Conservation (phyloP, 495 filamentous ascomycete genomes). For the Trichoderma asperelloides region DNA sequence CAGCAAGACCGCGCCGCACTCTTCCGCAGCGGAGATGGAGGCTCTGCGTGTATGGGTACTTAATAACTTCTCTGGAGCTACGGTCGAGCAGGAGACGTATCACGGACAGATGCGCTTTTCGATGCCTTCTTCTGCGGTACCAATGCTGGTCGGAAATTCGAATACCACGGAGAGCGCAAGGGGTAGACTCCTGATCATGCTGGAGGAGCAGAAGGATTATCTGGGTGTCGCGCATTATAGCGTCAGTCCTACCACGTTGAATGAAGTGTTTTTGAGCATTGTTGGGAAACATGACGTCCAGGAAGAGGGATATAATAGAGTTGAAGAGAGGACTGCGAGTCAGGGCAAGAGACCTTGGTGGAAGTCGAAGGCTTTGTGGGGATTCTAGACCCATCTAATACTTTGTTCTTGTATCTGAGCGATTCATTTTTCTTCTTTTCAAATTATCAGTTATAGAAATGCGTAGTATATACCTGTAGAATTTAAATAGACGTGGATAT, state of each 20-base stretch:
- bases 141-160: background rate
- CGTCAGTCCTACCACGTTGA: slow-evolving; percentile 16
- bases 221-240: slow-evolving; percentile 23
- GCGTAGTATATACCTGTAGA: background rate
- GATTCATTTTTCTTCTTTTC: background rate
- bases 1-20: slow-evolving; percentile 53
- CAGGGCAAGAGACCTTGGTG: background rate
- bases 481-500: background rate
- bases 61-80: slow-evolving; percentile 42
- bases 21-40: slow-evolving; percentile 48
- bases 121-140: slow-evolving; percentile 36
- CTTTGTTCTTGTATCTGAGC: background rate
- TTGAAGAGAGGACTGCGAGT: background rate
- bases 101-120: slow-evolving; percentile 66
- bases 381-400: background rate
- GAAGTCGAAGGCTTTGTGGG: background rate
- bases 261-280: slow-evolving; percentile 15
- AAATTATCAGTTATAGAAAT: background rate
- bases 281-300: slow-evolving; percentile 14
- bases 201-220: slow-evolving; percentile 20
- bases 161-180: background rate
- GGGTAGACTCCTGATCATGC: slow-evolving; percentile 12
- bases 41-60: slow-evolving; percentile 47
- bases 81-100: slow-evolving; percentile 53
- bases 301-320: slow-evolving; percentile 20